Evolutionary conservation across 1,284 basidiomycete species (phyloP), one percentile per base, ranked within the genome.

Genomic region (Taiwanofungus camphoratus): DNA sequence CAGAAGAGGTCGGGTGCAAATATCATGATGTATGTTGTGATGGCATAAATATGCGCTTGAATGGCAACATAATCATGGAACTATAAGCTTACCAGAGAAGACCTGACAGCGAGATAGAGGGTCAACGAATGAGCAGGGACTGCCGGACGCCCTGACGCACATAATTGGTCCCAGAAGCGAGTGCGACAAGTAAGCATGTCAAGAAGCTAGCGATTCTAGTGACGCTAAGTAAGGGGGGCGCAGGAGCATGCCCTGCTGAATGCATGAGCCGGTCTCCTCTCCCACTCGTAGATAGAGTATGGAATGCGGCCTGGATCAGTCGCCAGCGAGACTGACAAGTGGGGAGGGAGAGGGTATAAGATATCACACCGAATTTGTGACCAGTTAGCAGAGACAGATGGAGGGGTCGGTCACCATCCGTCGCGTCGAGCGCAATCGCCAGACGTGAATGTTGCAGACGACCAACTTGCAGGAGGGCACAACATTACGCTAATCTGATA

Each of bases 121-220:
- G 18, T 29, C 8, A 32, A 21, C 32, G 39, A 27, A 27, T 11
- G 36, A 41, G 31, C 13, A 26, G 9, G 20, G n/a, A n/a, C n/a
- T 12, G 4, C 29, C 31, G 13, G 20, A 12, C 16, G 8, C 3
- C n/a, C 57, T 67, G 40, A 61, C 67, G 44, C 60, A 86, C 83
- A 71, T 87, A 86, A 54, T 84, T 84, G 6, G 83, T 84, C 21
- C 83, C 84, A 20, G 82, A 80, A 46, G 74, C 64, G 36, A 84
- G 55, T 0, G 79, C 69, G 2, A 81, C 79, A 16, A 82, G 51
- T 35, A 82, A 52, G 13, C 77, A 77, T n/a, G 71, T 67, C 16
- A 75, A 20, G 12, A 83, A 67, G 8, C 71, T 71, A 13, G 67
- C 64, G 15, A 76, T 55, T 16, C 75, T 62, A 19, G 63, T 63